Percentiles rank a stretch among this genome's conserved stretches.
Evolutionary conservation across 805 yeast genomes (phyloP).

Genomic region (Brettanomyces nanus): DNA sequence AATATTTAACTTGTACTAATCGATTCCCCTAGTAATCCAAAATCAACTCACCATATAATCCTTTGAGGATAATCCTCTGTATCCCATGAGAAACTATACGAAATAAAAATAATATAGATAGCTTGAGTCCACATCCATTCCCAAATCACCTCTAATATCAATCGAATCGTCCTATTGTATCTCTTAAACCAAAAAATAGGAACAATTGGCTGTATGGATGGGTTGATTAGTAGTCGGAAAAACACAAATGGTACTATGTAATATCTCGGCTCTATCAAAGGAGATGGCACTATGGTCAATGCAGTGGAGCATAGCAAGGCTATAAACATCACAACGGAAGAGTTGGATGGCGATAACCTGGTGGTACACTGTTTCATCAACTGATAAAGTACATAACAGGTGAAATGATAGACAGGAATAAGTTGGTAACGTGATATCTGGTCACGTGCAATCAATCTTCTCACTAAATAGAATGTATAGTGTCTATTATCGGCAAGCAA

Average conservation of each 20-base stretch:
- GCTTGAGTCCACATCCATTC: constrained; percentile 44
- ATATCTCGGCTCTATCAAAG: constrained; percentile 90
- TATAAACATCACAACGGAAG: constrained; percentile 33
- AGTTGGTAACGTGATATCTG: constrained; percentile 40
- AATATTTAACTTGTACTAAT: too few species aligned
- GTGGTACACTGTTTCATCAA: constrained; percentile 10
- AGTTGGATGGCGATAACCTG: constrained; percentile 7
- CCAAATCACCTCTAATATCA: constrained; percentile 55
- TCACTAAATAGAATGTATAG: constrained; percentile 80
- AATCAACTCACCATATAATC: constrained; percentile 71
- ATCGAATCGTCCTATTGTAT: constrained; percentile 27
- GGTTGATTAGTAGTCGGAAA: constrained; percentile 55
- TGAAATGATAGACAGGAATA: constrained; percentile 67
- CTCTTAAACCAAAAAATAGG: constrained; percentile 11
- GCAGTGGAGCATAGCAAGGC: constrained; percentile 45
- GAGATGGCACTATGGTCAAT: constrained; percentile 75
- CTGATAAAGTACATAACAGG: constrained; percentile 19
- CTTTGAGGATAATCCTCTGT: constrained; percentile 59
- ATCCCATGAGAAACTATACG: constrained; percentile 60
- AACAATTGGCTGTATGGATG: constrained; percentile 27
- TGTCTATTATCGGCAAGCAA: constrained; percentile 91
- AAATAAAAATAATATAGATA: constrained; percentile 48
- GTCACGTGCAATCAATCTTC: constrained; percentile 46
- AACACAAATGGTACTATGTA: constrained; percentile 73
- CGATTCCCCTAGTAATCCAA: too few species aligned